Conservation (phyloP, 225 moss, liverwort and hornwort species). For the Sphagnum tenellum region DNA sequence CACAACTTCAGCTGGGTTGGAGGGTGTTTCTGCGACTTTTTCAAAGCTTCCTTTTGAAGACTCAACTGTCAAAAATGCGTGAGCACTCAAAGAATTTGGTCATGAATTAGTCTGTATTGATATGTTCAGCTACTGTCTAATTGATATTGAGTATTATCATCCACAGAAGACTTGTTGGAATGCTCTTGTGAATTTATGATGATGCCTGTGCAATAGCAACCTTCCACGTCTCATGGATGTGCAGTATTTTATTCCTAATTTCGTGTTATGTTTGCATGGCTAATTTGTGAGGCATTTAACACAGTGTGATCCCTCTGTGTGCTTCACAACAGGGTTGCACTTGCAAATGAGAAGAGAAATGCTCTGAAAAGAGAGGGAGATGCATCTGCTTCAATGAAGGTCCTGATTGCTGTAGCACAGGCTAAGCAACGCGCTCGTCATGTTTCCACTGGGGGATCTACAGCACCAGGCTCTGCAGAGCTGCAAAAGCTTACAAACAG, state of each 20-base stretch:
- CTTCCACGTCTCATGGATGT: too few species aligned
- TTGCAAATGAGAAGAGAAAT: slow-evolving; percentile 94
- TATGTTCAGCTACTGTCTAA: too few species aligned
- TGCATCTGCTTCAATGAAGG: slow-evolving; percentile 77
- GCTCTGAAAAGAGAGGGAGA: slow-evolving; percentile 72
- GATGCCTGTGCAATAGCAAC: too few species aligned
- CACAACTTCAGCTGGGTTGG: slow-evolving; percentile 16
- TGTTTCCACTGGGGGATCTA: slow-evolving; percentile 38
- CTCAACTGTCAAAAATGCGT: slow-evolving; percentile 56
- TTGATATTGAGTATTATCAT: too few species aligned
- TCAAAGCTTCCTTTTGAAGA: slow-evolving; percentile 38
- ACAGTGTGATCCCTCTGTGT: too few species aligned
- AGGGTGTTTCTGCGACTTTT: slow-evolving; percentile 19
- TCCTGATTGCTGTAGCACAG: slow-evolving; percentile 96
- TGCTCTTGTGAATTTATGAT: too few species aligned
- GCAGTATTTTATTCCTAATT: too few species aligned
- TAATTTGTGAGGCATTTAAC: too few species aligned
- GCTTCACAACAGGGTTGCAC: slow-evolving; percentile 57
- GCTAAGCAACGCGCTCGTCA: slow-evolving; percentile 88
- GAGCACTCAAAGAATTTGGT: slow-evolving; percentile 8
- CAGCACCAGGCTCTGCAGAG: slow-evolving; percentile 25
- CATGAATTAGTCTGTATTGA: too few species aligned
- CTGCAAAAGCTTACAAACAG: slow-evolving; percentile 52
- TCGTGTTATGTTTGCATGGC: too few species aligned
- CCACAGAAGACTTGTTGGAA: too few species aligned